Evolutionary conservation across 345 rosid species (phyloP), one percentile per base, ranked within the genome.

Genomic region (Trapa bicornis): DNA sequence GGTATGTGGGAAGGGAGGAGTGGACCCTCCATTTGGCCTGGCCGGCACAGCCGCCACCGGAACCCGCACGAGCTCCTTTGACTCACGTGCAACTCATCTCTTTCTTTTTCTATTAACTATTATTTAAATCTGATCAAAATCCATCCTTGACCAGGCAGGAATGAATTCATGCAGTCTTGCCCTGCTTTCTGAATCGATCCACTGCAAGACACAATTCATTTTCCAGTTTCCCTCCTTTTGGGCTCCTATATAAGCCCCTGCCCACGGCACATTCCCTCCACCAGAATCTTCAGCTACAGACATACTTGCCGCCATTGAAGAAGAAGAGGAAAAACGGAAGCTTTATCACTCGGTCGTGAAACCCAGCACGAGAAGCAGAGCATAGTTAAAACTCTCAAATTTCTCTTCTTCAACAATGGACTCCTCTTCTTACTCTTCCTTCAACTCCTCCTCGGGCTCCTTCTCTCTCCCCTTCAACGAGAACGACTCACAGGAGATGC

Each of bases 401-500:
- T 22, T 22, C 29, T 22, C 3, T 50, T 15, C 22, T 3, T 50
- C 56, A 50, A 3, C 47, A 69, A 80, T 81, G 84, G 84, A 81
- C 72, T 76, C 32, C 9, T 58, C 63, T 29, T 22, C 61, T 9
- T 57, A 80, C 0, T 72, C 75, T 9, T 78, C 78, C 41, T 77
- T 78, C 47, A 74, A 63, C 37, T 61, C 79, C 35, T 35, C 53
- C 10, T 33, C 58, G 6, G 16, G 64, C 50, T 33, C 53, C 47
- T 75, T 67, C 11, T 37, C 75, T 52, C 86, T 84, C 17, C 92
- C 92, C n/a, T 84, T 81, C 79, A 78, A 81, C 36, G 84, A 84
- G 70, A 82, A 80, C 33, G 89, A 84, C 72, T 72, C 89, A 4
- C 73, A 86, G 58, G 89, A 86, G 66, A 86, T 82, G 87, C 82